Evolutionary conservation across 768 basidiomycete species (phyloP), one percentile per base, ranked within the genome.

Genomic region (Lentinula sp.): DNA sequence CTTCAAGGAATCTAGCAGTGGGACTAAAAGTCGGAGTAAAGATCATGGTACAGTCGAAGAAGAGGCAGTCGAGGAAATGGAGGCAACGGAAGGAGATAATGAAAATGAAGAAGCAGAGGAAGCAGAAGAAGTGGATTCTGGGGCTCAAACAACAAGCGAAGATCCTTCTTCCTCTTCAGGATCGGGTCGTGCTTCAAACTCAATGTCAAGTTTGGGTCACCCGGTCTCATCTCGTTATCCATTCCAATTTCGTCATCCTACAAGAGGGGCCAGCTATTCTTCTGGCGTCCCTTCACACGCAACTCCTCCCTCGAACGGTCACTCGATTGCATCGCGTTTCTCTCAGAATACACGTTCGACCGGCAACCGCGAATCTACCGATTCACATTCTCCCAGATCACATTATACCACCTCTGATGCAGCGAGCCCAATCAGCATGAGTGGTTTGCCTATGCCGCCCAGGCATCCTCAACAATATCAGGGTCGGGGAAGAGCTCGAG

Each of bases 201-300:
- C 92, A 7, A 85, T 94, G 86, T 93, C 91, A 3, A 90, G 88
- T 63, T 81, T 94, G 5, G 92, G 92, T 2, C 86, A 88, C 23
- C 91, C 90, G 1, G 79, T 93, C 57, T 71, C 75, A 37, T 85
- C 88, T 23, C 81, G 86, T 0, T 88, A 87, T 67, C 89, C 88
- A 9, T 89, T 90, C 79, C 78, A 83, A 57, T 82, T 83, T 71
- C 84, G 86, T 18, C 79, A 79, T 2, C 81, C 82, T 6, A 65
- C 69, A 0, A 80, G 82, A 7, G 81, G 84, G 0, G 75, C 72
- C 46, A 73, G 72, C 61, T 55, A 61, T 6, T 82, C 78, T 6
- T 79, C 79, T 12, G 72, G 75, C 51, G 70, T 71, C 65, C 76
- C 63, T 16, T 79, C 80, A 7, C 78, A 73, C 61, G 70, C 74